Percentiles rank a stretch among this genome's conserved stretches.
Conservation (phyloP, 2,329 filamentous ascomycete genomes). For the Sporothrix humicola region DNA sequence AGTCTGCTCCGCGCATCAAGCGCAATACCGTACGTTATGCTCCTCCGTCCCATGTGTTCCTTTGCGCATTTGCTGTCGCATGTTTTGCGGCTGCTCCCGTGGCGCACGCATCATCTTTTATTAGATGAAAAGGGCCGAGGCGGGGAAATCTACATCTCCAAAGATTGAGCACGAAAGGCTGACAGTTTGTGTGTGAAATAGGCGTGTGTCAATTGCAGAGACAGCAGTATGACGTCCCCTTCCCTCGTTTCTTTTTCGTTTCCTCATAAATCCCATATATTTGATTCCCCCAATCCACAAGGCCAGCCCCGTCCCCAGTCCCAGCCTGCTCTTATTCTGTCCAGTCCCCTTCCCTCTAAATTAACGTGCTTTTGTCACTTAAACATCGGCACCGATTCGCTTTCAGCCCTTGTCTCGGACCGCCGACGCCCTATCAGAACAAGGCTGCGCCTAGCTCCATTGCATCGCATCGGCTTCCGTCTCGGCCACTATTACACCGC, state of each 20-base stretch:
- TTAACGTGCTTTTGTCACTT: slow-evolving; percentile 20
- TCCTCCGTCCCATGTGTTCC: background rate
- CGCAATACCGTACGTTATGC: slow-evolving; percentile 38
- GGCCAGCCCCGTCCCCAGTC: background rate
- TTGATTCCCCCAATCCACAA: background rate
- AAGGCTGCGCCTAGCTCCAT: slow-evolving; percentile 4
- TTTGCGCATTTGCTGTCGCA: background rate
- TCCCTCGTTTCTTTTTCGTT: background rate
- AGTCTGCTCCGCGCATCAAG: slow-evolving; percentile 37
- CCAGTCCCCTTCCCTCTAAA: background rate
- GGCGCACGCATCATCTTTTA: background rate
- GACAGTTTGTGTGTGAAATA: slow-evolving; percentile 29
- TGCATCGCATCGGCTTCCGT: slow-evolving; percentile 24
- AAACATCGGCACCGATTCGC: slow-evolving; percentile 37
- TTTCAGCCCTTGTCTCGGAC: slow-evolving; percentile 27
- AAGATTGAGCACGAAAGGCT: slow-evolving; percentile 17
- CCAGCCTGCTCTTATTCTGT: too few species aligned
- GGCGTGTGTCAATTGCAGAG: slow-evolving; percentile 41
- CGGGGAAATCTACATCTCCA: too few species aligned
- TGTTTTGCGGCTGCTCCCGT: slow-evolving; percentile 14
- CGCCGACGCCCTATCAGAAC: slow-evolving; percentile 19
- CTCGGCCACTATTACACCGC: background rate
- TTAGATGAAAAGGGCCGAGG: background rate
- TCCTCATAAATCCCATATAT: background rate
- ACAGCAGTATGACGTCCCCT: slow-evolving; percentile 38